Base-by-base conservation (phyloP, 176 grass and related monocot species). In the Cenchrus fungigraminus region DNA sequence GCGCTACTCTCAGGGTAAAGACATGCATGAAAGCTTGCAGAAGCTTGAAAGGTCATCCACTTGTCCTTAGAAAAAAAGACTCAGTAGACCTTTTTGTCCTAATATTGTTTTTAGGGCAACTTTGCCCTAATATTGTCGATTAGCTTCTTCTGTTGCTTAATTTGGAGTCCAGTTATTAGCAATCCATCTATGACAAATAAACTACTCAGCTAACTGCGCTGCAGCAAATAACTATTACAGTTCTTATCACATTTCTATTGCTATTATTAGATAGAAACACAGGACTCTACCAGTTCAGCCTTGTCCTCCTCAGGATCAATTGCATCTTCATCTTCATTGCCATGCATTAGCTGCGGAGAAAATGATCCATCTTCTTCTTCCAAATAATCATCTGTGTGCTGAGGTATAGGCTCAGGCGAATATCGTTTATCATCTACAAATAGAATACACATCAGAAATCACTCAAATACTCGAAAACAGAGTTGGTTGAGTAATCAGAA, bases 291-390 rank as follows among this genome's bases (percentile, higher is more conserved):
- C 91, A 99, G 83, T 77, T 99, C 97, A 34, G 90, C 93, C 82
- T 87, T 89, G 86, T 99, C 97, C 88, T 94, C 93, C 60, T 94
- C 97, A 89, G 97, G 97, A 91, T 99, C 97, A 77, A 99, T 92
- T 80, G 93, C 97, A 79, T 86, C 93, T 86, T 95, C 97, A 46
- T 94, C 91, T 88, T 92, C 97, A 94, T 80, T 67, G 52, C 81
- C 91, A 62, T 99, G 97, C 91, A 90, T 89, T 68, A 99, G 82
- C 86, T 95, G 89, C 59, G 97, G 97, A 37, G 97, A 99, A 71
- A 99, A 96, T 29, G 97, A 99, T 12, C 93, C 97, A 71, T 80
- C 78, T 54, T 96, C 95, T 62, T 98, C 91, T 61, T 96, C 88
- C 62, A 85, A 74, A 68, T 84, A 72, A 47, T 58, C 62, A 69